A percentile compares a stretch with the other conserved stretches of the same genome.
phyloP scores from a whole-genome alignment of 495 filamentous ascomycete genomes.

The Neurospora africana region DNA sequence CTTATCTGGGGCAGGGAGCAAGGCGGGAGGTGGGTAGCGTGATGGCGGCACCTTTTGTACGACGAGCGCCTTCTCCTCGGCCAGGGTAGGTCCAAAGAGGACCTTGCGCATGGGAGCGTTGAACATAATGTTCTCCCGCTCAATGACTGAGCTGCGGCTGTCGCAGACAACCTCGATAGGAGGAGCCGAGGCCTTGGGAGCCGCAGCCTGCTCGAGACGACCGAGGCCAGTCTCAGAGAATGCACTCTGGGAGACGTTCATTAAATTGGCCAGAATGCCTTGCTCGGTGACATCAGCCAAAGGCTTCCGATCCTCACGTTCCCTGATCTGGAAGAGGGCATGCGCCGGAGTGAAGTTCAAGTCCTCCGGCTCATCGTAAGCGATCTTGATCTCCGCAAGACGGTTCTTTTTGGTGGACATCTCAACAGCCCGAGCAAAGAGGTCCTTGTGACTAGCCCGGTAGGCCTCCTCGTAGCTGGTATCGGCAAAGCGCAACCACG shows the following conservation, averaged over 20 bases:
- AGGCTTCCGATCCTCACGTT: conserved; percentile 55
- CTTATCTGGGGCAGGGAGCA: conserved; percentile 67
- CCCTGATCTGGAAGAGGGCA: conserved; percentile 68
- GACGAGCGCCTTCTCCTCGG: conserved; percentile 64
- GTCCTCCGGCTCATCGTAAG: conserved; percentile 39
- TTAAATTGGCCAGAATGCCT: conserved; percentile 60
- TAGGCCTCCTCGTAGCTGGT: conserved; percentile 61
- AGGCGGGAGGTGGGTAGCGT: conserved; percentile 49
- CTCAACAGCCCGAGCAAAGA: conserved; percentile 52
- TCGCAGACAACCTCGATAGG: conserved; percentile 72
- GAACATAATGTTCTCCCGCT: conserved; percentile 70
- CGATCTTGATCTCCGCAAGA: conserved; percentile 33
- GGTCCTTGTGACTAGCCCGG: conserved; percentile 44
- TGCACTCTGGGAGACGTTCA: conserved; percentile 62
- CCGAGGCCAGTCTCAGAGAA: conserved; percentile 62
- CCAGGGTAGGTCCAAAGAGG: conserved; percentile 54
- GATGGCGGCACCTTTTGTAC: conserved; percentile 53
- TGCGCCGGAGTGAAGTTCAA: conserved; percentile 57
- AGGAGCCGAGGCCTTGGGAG: conserved; percentile 70
- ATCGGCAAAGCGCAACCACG: conserved; percentile 83
- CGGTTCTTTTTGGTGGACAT: conserved; percentile 41
- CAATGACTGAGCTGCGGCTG: conserved; percentile 52
- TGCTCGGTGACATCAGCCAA: conserved; percentile 61
- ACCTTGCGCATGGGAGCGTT: conserved; percentile 62
- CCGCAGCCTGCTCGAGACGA: conserved; percentile 68